Evolutionary conservation across 805 yeast species (phyloP), one percentile per base, ranked within the genome.

Genomic region (Lipomyces mesembrius): DNA sequence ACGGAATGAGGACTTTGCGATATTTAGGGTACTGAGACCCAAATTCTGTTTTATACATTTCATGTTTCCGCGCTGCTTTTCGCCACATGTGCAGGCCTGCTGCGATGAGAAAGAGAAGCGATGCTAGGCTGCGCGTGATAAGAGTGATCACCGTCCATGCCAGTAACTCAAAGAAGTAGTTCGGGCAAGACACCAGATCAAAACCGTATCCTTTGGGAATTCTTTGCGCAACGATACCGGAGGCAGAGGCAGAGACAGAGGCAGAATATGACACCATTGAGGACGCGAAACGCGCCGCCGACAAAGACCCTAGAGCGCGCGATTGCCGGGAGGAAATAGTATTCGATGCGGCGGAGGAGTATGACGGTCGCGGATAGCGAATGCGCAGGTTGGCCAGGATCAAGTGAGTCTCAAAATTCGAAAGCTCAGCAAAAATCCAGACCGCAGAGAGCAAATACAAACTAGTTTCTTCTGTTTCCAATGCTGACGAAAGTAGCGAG

Each of bases 51-150:
- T 81, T 80, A 77, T 88, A 89, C 63, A 87, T 81, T 74, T 81
- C 82, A 79, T 94, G 96, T 78, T 92, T 93, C 82, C 91, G 88
- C 66, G 85, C 83, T 27, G 98, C 98, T 98, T 98, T 94, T 62
- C 86, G 73, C 80, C 85, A 88, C 98, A 95, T 94, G 77, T 95
- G 97, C 53, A 78, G 83, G 14, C 90, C 81, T 59, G 95, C 88
- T 59, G 91, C 91, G 22, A 82, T 73, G 60, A 87, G 80, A 80
- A 95, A 95, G 27, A 91, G 74, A 75, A 87, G 83, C 39, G 94
- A 84, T 37, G 73, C 72, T 20, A 54, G 63, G 39, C 80, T 92
- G 92, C 69, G 92, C 88, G 73, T 88, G 75, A 92, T 81, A 34
- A 92, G 66, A 25, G 94, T 85, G 74, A 88, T 87, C 34, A 83